These are phyloP conservation scores for Penicillium sp. DNA, from an alignment of 2,329 filamentous ascomycete species.

Conservation along the genomic window DNA sequence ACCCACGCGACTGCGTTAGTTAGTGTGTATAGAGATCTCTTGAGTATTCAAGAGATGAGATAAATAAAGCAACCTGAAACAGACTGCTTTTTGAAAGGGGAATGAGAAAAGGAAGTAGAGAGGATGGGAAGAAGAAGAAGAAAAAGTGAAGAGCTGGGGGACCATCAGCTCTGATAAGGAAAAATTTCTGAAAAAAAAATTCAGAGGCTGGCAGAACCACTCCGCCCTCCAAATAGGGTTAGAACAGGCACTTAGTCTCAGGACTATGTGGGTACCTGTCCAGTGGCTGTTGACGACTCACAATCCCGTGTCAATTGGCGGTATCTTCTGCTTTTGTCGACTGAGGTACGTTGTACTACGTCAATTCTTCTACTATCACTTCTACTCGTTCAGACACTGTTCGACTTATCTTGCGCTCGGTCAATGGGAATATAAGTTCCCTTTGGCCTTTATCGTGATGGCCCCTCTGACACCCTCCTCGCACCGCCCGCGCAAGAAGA, in stretches of 20 bases:
- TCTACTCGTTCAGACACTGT: neutral
- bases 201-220: conserved; percentile 30
- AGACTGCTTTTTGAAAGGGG: conserved; percentile 12
- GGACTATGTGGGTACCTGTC: conserved; percentile 23
- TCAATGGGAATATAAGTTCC: conserved; percentile 27
- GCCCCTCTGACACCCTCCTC: conserved; percentile 32
- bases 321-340: neutral
- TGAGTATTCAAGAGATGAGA: conserved; percentile 1
- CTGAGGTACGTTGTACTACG: neutral
- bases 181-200: conserved; percentile 28
- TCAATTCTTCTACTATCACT: neutral
- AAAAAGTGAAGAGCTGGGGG: conserved; percentile 24
- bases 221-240: conserved; percentile 27
- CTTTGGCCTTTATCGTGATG: conserved; percentile 23
- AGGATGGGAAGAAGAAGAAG: conserved; percentile 23
- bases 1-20: conserved; percentile 36
- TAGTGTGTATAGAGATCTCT: conserved; percentile 20
- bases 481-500: conserved; percentile 48
- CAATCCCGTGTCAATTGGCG: conserved; percentile 13
- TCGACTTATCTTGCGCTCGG: neutral
- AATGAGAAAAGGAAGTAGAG: conserved; percentile 13
- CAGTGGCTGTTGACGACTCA: conserved; percentile 5
- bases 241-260: conserved; percentile 19
- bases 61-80: conserved; percentile 17
- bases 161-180: conserved; percentile 30